Conservation (phyloP, 352 stramenopile genomes). For the Phytophthora fragariae region DNA sequence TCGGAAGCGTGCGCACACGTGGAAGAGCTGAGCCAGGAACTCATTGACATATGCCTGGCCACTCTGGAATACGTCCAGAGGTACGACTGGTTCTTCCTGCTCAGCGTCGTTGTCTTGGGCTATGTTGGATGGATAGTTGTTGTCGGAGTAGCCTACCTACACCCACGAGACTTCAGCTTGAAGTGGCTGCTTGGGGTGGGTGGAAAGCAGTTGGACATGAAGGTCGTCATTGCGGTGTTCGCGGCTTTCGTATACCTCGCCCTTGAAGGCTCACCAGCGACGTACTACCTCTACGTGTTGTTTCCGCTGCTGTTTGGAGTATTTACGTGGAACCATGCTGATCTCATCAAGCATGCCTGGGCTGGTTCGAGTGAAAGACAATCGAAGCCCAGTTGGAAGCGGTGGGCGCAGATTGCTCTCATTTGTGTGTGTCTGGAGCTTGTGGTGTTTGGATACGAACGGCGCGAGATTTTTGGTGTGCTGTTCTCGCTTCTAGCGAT, state of each 20-base stretch:
- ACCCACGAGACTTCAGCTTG: conserved; percentile 46
- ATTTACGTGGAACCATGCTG: conserved; percentile 56
- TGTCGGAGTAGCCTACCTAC: conserved; percentile 60
- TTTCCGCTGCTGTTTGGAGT: conserved; percentile 79
- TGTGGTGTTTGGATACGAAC: conserved; percentile 74
- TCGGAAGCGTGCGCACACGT: conserved; percentile 30
- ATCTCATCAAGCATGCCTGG: conserved; percentile 35
- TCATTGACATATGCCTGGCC: conserved; percentile 81
- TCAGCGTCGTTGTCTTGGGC: conserved; percentile 74
- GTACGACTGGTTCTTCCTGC: conserved; percentile 87
- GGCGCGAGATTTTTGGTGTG: conserved; percentile 68
- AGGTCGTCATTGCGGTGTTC: conserved; percentile 33
- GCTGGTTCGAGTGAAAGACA: not conserved
- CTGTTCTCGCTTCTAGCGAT: conserved; percentile 67
- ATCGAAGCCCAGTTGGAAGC: conserved; percentile 22
- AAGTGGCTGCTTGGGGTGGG: conserved; percentile 34
- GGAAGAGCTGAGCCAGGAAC: conserved; percentile 62
- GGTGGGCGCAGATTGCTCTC: conserved; percentile 42
- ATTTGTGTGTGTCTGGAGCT: conserved; percentile 69
- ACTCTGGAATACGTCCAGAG: conserved; percentile 82
- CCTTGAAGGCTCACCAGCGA: conserved; percentile 71
- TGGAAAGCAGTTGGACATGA: conserved; percentile 42
- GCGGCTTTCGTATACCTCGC: conserved; percentile 58
- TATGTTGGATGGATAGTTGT: conserved; percentile 85
- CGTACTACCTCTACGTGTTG: conserved; percentile 80